These are phyloP conservation scores for Pseudogymnoascus verrucosus DNA, from an alignment of 2,329 filamentous ascomycete genomes.

Conservation along the genomic window DNA sequence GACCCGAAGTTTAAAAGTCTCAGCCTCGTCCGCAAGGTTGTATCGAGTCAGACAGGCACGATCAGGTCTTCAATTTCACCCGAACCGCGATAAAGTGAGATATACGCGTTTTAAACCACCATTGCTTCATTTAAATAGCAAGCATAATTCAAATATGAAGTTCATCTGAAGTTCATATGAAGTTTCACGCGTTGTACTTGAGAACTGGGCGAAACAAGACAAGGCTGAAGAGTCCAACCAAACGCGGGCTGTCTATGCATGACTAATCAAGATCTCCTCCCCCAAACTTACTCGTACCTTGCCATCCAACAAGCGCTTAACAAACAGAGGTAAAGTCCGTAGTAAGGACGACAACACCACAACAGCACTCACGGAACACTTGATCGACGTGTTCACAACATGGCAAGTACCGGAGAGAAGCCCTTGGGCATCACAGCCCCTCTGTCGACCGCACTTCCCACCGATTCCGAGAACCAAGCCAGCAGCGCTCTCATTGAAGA, in stretches of 20 bases:
- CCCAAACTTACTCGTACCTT: constrained; percentile 2
- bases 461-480: constrained; percentile 64
- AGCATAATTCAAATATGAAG: not conserved
- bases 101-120: not conserved
- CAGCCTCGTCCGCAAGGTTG: constrained; percentile 7
- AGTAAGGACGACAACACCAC: not conserved
- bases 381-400: constrained; percentile 13
- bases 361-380: not conserved
- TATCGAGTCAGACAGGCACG: not conserved
- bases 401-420: constrained; percentile 23
- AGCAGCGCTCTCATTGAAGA: constrained; percentile 77
- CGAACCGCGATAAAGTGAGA: not conserved
- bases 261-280: constrained; percentile 2
- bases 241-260: not conserved
- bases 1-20: constrained; percentile 1
- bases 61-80: not conserved
- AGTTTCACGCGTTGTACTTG: not conserved
- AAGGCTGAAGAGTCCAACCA: not conserved
- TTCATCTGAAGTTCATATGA: not conserved
- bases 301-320: not conserved
- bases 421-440: constrained; percentile 67
- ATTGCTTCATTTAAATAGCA: not conserved
- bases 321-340: not conserved
- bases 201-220: not conserved
- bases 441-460: constrained; percentile 71